Evolutionary conservation across 768 basidiomycete genomes (phyloP).

Genomic region (Mycena chlorophos): DNA sequence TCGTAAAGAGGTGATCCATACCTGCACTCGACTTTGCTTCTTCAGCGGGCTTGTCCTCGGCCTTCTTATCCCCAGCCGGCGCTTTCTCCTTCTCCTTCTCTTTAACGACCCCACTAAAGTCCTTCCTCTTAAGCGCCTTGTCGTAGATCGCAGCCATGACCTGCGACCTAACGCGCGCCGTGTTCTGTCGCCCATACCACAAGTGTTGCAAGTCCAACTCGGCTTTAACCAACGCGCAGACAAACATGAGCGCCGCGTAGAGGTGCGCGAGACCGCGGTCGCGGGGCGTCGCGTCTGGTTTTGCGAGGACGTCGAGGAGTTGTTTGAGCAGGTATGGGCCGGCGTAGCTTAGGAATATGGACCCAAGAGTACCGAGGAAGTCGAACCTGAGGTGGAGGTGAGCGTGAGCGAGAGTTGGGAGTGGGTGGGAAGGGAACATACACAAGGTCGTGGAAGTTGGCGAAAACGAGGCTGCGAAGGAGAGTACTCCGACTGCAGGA

Average conservation of each 20-base stretch:
- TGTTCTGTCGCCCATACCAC: slow-evolving; percentile 69
- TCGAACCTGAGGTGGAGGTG: too few relatives aligned
- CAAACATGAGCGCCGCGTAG: slow-evolving; percentile 57
- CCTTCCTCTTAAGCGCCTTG: slow-evolving; percentile 81
- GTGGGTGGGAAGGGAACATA: too few relatives aligned
- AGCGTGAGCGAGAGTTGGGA: too few relatives aligned
- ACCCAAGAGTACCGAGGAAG: slow-evolving; percentile 62
- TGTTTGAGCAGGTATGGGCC: slow-evolving; percentile 83
- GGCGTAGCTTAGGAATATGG: slow-evolving; percentile 75
- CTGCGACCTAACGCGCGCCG: slow-evolving; percentile 70
- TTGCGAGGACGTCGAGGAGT: slow-evolving; percentile 30
- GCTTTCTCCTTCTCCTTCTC: slow-evolving; percentile 52
- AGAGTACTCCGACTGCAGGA: slow-evolving; percentile 37
- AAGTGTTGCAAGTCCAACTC: not conserved
- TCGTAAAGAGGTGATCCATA: not conserved
- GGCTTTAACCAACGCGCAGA: not conserved
- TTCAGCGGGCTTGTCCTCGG: not conserved
- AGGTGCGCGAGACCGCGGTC: slow-evolving; percentile 66
- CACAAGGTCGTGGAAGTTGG: slow-evolving; percentile 50
- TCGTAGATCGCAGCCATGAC: slow-evolving; percentile 88
- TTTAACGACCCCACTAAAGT: slow-evolving; percentile 84
- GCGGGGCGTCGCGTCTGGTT: slow-evolving; percentile 44
- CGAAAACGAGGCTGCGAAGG: slow-evolving; percentile 41
- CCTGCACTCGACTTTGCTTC: slow-evolving; percentile 2
- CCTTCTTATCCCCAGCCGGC: slow-evolving; percentile 37